Percentiles rank a stretch among this genome's conserved stretches.
phyloP scores from a whole-genome alignment of 768 basidiomycete species.

The Russula earlei region DNA sequence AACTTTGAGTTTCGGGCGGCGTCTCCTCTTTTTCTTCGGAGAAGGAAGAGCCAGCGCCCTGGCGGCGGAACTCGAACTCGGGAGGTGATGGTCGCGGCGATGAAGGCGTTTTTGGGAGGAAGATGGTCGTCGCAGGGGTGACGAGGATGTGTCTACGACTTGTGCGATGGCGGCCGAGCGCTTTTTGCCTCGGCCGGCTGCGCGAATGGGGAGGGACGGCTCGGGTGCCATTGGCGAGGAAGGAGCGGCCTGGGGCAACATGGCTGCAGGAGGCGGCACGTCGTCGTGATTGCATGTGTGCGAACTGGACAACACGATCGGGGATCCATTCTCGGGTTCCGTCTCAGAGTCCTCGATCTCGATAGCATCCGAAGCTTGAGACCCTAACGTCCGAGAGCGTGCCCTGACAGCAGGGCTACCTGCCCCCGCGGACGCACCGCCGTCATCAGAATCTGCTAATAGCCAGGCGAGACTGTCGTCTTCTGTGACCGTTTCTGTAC shows the following conservation, averaged over 20 bases:
- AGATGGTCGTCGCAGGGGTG: constrained; percentile 29
- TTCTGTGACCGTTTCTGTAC: background rate
- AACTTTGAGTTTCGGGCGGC: constrained; percentile 25
- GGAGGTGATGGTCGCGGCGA: background rate
- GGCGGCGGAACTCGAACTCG: background rate
- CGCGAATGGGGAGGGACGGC: constrained; percentile 39
- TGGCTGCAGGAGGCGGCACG: constrained; percentile 29
- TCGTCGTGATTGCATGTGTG: background rate
- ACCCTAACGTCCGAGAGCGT: background rate
- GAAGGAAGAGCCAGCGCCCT: background rate
- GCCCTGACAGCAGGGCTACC: constrained; percentile 1
- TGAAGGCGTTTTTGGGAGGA: constrained; percentile 27
- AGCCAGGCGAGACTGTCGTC: constrained; percentile 18
- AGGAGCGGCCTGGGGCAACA: constrained; percentile 25
- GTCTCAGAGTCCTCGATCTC: constrained; percentile 13
- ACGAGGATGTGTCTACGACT: constrained; percentile 27
- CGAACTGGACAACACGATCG: constrained; percentile 1
- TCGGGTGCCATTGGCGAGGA: constrained; percentile 25
- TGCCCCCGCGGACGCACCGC: background rate
- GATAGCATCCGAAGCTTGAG: constrained; percentile 1
- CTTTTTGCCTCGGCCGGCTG: constrained; percentile 27
- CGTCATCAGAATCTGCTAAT: constrained; percentile 19
- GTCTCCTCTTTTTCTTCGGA: constrained; percentile 13
- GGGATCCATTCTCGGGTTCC: constrained; percentile 1
- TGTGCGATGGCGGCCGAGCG: constrained; percentile 8